These are phyloP conservation scores for Raffaelea albimanens DNA, from an alignment of 2,329 filamentous ascomycete genomes.

Conservation along the genomic window DNA sequence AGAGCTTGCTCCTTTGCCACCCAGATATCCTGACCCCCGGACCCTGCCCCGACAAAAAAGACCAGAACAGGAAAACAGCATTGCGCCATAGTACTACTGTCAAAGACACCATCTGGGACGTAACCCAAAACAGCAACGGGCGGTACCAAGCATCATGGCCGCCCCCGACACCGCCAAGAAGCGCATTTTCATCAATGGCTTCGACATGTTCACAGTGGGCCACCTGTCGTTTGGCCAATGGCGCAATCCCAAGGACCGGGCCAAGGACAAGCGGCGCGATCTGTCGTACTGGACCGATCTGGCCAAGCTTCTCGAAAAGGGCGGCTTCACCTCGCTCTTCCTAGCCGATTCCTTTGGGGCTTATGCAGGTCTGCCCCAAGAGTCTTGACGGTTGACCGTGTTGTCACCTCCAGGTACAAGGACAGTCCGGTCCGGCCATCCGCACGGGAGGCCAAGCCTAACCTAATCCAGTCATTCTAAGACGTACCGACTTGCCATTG, in stretches of 20 bases:
- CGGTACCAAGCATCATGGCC: no score
- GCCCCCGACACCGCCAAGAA: not conserved
- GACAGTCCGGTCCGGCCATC: not conserved
- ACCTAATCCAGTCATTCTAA: not conserved
- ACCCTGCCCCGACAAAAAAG: no score
- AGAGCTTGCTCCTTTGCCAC: no score
- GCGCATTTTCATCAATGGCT: not conserved
- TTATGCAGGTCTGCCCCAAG: not conserved
- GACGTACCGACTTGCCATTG: no score
- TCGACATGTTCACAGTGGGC: not conserved
- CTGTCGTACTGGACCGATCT: not conserved
- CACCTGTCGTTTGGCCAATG: not conserved
- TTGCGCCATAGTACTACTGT: no score
- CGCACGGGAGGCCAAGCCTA: not conserved
- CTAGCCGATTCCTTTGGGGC: not conserved
- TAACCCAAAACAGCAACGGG: no score
- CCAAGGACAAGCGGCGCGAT: not conserved
- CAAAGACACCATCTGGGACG: no score
- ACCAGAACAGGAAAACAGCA: no score
- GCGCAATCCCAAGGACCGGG: not conserved
- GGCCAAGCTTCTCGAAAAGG: not conserved
- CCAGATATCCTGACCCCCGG: no score
- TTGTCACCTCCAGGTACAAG: not conserved
- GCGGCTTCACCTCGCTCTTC: not conserved
- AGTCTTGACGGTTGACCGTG: not conserved